Evolutionary conservation across 768 basidiomycete genomes (phyloP).

Genomic region (Collybia nuda): DNA sequence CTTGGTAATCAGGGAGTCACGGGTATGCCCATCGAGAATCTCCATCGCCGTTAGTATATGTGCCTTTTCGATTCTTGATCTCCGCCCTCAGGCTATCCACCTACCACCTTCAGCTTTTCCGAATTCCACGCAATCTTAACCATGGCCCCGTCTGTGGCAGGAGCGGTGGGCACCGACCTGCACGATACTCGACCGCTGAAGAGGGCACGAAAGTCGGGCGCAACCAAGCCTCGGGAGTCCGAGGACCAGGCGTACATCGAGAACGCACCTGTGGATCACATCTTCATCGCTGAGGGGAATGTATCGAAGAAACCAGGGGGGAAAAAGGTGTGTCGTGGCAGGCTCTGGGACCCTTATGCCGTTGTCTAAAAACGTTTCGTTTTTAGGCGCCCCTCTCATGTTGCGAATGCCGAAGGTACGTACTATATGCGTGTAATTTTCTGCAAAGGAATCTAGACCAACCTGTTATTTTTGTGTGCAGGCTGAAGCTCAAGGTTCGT

Average conservation of each 20-base stretch:
- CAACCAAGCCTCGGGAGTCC: constrained; percentile 13
- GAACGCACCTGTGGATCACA: constrained; percentile 41
- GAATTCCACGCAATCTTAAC: constrained; percentile 20
- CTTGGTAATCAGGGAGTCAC: constrained; percentile 1
- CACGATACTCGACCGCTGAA: constrained; percentile 39
- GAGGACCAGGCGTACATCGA: constrained; percentile 26
- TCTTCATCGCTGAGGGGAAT: constrained; percentile 50
- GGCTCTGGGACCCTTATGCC: neutral
- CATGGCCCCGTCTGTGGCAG: constrained; percentile 16
- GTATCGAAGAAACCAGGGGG: constrained; percentile 42
- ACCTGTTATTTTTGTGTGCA: constrained; percentile 16
- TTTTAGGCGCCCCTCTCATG: constrained; percentile 54
- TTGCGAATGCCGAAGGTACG: constrained; percentile 61
- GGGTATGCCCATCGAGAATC: neutral
- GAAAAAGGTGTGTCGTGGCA: constrained; percentile 40
- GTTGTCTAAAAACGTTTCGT: constrained; percentile 5
- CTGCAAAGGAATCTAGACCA: constrained; percentile 1
- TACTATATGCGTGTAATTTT: neutral
- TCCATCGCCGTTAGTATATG: constrained; percentile 4
- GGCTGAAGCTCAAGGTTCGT: constrained; percentile 59
- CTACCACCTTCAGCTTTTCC: constrained; percentile 23
- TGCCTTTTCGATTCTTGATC: constrained; percentile 19
- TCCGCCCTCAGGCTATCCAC: constrained; percentile 17
- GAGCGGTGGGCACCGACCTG: constrained; percentile 6
- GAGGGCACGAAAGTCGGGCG: constrained; percentile 39